Conservation (phyloP, 2,329 filamentous ascomycete species). For the Furcasterigmium furcatum region DNA sequence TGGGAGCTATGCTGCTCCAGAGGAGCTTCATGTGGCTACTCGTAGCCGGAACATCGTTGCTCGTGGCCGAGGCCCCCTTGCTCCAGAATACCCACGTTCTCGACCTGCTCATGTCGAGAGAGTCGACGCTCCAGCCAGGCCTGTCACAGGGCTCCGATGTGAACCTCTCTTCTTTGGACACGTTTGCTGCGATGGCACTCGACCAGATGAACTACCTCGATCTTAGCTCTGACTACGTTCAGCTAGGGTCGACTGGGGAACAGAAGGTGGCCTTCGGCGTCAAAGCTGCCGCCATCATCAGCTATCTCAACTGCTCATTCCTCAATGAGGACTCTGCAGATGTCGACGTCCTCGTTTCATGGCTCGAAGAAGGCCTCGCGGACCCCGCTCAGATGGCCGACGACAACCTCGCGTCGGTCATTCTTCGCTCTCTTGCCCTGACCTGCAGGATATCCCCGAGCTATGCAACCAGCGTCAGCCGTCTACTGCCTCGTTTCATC, state of each 20-base stretch:
- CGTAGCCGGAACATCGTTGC: slow-evolving; percentile 71
- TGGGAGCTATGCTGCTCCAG: slow-evolving; percentile 89
- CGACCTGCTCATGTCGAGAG: slow-evolving; percentile 66
- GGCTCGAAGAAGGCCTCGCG: slow-evolving; percentile 79
- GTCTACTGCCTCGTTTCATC: slow-evolving; percentile 80
- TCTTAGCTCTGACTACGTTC: slow-evolving; percentile 84
- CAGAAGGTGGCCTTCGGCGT: slow-evolving; percentile 83
- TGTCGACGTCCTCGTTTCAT: slow-evolving; percentile 72
- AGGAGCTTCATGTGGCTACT: slow-evolving; percentile 85
- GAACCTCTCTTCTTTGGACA: slow-evolving; percentile 55
- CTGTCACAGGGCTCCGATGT: slow-evolving; percentile 40
- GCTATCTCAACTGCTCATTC: slow-evolving; percentile 81
- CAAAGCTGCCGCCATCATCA: slow-evolving; percentile 77
- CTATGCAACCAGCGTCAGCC: slow-evolving; percentile 72
- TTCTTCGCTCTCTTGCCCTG: slow-evolving; percentile 78
- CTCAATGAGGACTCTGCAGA: slow-evolving; percentile 81
- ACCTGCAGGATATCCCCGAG: slow-evolving; percentile 72
- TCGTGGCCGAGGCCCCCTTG: slow-evolving; percentile 60
- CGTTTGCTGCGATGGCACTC: slow-evolving; percentile 68
- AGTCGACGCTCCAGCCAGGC: slow-evolving; percentile 40
- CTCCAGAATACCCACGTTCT: slow-evolving; percentile 64
- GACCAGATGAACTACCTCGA: slow-evolving; percentile 87
- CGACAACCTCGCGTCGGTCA: slow-evolving; percentile 69
- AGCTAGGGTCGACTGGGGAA: slow-evolving; percentile 81
- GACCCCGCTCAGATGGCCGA: slow-evolving; percentile 83